phyloP scores from a whole-genome alignment of 2,329 filamentous ascomycete genomes.

The Colletotrichum zoysiae region DNA sequence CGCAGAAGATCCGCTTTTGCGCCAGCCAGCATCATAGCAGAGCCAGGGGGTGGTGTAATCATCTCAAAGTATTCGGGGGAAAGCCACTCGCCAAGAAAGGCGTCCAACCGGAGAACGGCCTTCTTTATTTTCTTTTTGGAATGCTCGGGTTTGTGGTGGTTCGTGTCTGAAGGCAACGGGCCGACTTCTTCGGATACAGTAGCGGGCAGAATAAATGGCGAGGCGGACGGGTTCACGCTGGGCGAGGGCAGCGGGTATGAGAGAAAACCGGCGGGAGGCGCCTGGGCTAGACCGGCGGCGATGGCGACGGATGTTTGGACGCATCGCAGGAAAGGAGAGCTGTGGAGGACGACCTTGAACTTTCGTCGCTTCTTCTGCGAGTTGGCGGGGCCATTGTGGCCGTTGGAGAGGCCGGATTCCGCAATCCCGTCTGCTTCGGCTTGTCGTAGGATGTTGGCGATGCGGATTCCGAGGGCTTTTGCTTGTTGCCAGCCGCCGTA shows the following conservation, averaged over 20 bases:
- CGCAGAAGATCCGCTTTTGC: slow-evolving; percentile 90
- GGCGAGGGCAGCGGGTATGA: slow-evolving; percentile 51
- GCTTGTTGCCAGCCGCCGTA: slow-evolving; percentile 95
- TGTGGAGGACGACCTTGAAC: slow-evolving; percentile 88
- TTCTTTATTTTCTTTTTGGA: slow-evolving; percentile 58
- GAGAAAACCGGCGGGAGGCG: slow-evolving; percentile 51
- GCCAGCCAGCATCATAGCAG: slow-evolving; percentile 86
- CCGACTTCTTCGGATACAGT: slow-evolving; percentile 31
- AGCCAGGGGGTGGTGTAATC: slow-evolving; percentile 89
- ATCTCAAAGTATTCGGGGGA: slow-evolving; percentile 93
- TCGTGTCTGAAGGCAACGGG: slow-evolving; percentile 37
- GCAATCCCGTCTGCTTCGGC: slow-evolving; percentile 59
- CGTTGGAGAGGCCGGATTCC: slow-evolving; percentile 41
- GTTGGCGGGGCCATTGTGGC: slow-evolving; percentile 42
- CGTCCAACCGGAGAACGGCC: slow-evolving; percentile 82
- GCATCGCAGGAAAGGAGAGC: slow-evolving; percentile 93
- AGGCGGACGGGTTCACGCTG: slow-evolving; percentile 37
- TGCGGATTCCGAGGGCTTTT: slow-evolving; percentile 83
- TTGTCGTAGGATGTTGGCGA: slow-evolving; percentile 77
- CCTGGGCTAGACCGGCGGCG: slow-evolving; percentile 84
- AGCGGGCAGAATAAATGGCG: slow-evolving; percentile 35
- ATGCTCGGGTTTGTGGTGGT: slow-evolving; percentile 25
- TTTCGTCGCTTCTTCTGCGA: slow-evolving; percentile 63
- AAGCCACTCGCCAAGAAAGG: slow-evolving; percentile 96
- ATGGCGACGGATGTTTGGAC: slow-evolving; percentile 93